phyloP scores from a whole-genome alignment of 257 asterid genomes.

The Perilla frutescens region DNA sequence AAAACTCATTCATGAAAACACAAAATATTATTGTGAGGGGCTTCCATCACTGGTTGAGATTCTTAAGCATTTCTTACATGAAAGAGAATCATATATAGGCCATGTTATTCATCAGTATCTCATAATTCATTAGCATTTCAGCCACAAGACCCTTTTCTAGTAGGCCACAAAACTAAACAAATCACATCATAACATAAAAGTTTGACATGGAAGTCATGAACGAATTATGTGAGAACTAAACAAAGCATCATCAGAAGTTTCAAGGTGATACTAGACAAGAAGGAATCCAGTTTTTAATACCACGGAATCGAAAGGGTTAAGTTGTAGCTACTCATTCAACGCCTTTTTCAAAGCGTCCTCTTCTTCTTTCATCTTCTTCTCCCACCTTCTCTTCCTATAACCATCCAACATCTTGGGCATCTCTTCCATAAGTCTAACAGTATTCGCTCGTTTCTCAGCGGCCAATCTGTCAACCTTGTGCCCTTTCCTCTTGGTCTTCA shows the following conservation, averaged over 20 bases:
- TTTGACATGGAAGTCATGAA: background rate
- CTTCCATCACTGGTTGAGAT: background rate
- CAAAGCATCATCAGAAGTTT: background rate
- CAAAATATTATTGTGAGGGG: background rate
- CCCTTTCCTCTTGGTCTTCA: constrained; percentile 82
- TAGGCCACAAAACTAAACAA: background rate
- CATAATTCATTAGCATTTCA: constrained; percentile 9
- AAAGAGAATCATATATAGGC: background rate
- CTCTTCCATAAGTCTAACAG: constrained; percentile 62
- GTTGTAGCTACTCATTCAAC: constrained; percentile 55
- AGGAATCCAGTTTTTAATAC: constrained; percentile 7
- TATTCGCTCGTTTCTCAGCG: constrained; percentile 82
- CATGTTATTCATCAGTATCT: constrained; percentile 13
- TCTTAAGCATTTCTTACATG: background rate
- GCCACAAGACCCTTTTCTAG: constrained; percentile 15
- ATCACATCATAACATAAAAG: too few species aligned
- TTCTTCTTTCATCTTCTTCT: constrained; percentile 88
- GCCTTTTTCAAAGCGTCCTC: constrained; percentile 82
- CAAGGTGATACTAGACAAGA: constrained; percentile 4
- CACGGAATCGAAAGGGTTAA: background rate
- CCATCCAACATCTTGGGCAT: constrained; percentile 89
- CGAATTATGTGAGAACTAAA: background rate
- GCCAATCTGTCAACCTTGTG: constrained; percentile 86
- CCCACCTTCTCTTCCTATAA: constrained; percentile 84
- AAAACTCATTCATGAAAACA: background rate